Percentiles rank a stretch among this genome's conserved stretches.
phyloP scores from a whole-genome alignment of 148 eudicot genomes.

The Euryodendron excelsum region DNA sequence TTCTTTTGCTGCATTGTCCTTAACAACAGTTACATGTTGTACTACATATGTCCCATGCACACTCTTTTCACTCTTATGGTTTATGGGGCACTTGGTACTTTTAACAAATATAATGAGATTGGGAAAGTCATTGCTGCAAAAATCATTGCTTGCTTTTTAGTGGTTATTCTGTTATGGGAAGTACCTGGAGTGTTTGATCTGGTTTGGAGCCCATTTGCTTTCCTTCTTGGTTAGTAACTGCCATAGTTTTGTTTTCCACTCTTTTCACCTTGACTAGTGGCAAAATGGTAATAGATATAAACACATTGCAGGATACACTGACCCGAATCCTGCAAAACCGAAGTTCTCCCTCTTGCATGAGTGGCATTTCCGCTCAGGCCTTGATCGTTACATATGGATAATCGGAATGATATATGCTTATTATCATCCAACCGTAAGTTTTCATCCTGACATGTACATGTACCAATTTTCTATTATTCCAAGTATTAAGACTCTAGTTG shows the following conservation, averaged over 20 bases:
- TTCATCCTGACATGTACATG: neutral
- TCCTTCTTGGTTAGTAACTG: conserved; percentile 60
- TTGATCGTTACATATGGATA: conserved; percentile 99
- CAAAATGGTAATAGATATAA: neutral
- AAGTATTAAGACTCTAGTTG: neutral
- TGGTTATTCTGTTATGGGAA: conserved; percentile 89
- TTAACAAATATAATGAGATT: conserved; percentile 73
- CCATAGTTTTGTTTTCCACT: conserved; percentile 6
- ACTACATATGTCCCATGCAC: conserved; percentile 99
- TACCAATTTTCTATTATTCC: neutral
- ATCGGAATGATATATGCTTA: conserved; percentile 97
- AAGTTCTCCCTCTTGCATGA: conserved; percentile 62
- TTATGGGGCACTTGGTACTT: conserved; percentile 87
- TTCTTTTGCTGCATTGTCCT: conserved; percentile 72
- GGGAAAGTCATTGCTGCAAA: conserved; percentile 73
- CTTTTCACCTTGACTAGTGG: neutral
- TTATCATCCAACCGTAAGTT: conserved; percentile 82
- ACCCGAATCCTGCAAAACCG: conserved; percentile 65
- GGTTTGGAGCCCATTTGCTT: conserved; percentile 81
- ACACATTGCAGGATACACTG: conserved; percentile 63
- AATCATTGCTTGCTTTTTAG: conserved; percentile 67
- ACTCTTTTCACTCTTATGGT: conserved; percentile 99
- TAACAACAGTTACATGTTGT: conserved; percentile 74
- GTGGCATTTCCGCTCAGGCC: conserved; percentile 97
- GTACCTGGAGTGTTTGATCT: conserved; percentile 85